Evolutionary conservation across 495 filamentous ascomycete genomes (phyloP), one percentile per base, ranked within the genome.

Genomic region (Letharia lupina): DNA sequence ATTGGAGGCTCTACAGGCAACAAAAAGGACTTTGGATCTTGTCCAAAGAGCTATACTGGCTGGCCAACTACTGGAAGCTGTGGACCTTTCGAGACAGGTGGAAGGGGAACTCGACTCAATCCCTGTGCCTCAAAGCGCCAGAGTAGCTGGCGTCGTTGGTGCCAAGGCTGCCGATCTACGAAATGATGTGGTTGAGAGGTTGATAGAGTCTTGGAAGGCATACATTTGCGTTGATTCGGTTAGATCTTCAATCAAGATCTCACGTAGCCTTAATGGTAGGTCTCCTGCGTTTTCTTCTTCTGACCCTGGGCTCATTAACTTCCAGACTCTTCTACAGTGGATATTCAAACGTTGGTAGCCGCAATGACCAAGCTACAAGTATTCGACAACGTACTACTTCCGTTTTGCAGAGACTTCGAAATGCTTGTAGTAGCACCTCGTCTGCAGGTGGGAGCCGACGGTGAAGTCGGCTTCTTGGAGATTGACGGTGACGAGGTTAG

Each of bases 1-100:
- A 2, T 75, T 96, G 52, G 81, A 81, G 70, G 79, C 82, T 41
- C 81, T 94, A 23, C 81, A 78, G 58, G 71, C 72, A 15, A 82
- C 86, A 31, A 81, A 81, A 63, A 75, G 73, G 37, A 57, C 69
- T 9, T 65, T 82, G 59, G 73, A 76, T 48, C 60, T 64, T 8
- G 72, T 73, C 11, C 72, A 76, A 61, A 70, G 77, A 58, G 73
- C 72, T 35, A 73, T 72, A 31, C 68, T 77, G 13, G 59, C 64
- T 23, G 71, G 70, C 13, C 48, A 71, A 9, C 48, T 79, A 40
- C 59, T 65, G 37, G 65, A 70, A 31, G 74, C 77, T 11, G 62
- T 78, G 60, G 71, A 75, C 11, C 72, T 77, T 9, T 71, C 90
- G 16, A 77, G 81, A 44, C 71, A 83, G 59, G 84, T 81, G 7